phyloP scores from a whole-genome alignment of 306 rosid genomes.

The Trifolium dubium region DNA sequence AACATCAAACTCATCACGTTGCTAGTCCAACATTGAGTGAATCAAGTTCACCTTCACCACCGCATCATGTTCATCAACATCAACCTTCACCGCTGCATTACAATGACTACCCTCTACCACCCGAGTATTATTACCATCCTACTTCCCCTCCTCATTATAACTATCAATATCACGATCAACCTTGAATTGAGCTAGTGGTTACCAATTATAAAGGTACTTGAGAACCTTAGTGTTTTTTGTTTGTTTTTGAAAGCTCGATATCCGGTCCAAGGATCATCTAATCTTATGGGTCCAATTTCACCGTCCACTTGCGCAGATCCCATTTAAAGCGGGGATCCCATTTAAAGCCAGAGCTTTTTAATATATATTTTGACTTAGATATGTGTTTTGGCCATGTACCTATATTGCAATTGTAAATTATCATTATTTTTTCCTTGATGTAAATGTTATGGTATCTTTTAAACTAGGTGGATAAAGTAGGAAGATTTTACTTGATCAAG shows the following conservation, averaged over 20 bases:
- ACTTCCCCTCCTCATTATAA: slow-evolving; percentile 56
- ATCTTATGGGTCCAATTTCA: too few relatives aligned
- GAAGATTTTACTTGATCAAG: slow-evolving; percentile 15
- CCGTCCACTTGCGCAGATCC: too few relatives aligned
- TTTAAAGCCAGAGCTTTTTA: not conserved
- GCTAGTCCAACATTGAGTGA: slow-evolving; percentile 55
- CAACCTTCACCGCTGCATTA: slow-evolving; percentile 42
- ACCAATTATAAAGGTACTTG: slow-evolving; percentile 29
- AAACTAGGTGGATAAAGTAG: not conserved
- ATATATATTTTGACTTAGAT: slow-evolving; percentile 2
- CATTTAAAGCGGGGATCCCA: too few relatives aligned
- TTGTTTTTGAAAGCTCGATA: too few relatives aligned
- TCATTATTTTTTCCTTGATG: slow-evolving; percentile 21
- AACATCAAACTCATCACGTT: slow-evolving; percentile 54
- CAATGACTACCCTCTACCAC: slow-evolving; percentile 48
- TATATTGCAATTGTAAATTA: slow-evolving; percentile 44
- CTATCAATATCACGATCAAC: slow-evolving; percentile 56
- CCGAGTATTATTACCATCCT: slow-evolving; percentile 52
- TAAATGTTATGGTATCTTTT: slow-evolving; percentile 34
- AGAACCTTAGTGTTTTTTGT: slow-evolving; percentile 31
- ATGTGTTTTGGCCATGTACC: slow-evolving; percentile 19
- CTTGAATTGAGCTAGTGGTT: slow-evolving; percentile 41
- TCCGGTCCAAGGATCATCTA: too few relatives aligned
- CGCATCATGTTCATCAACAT: slow-evolving; percentile 38
- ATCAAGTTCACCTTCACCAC: slow-evolving; percentile 64